Conservation (phyloP, 495 filamentous ascomycete species). For the Daldinia concentrica region DNA sequence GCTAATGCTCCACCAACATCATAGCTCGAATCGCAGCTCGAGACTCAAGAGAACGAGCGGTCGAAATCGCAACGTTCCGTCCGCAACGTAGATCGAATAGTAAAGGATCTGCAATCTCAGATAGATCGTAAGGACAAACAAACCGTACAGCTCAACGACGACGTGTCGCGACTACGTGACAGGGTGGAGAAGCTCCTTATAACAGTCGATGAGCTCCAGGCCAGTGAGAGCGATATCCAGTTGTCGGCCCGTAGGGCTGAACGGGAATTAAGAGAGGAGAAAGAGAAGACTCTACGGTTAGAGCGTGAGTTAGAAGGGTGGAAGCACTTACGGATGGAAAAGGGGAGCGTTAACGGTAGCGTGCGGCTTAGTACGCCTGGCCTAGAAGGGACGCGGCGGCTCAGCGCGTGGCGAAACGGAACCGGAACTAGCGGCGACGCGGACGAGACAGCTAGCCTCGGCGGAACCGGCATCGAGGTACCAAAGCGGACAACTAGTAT, state of each 20-base stretch:
- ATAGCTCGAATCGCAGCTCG: slow-evolving; percentile 91
- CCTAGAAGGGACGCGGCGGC: slow-evolving; percentile 39
- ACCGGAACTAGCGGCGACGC: slow-evolving; percentile 40
- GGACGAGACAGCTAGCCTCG: slow-evolving; percentile 41
- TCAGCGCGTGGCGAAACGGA: slow-evolving; percentile 51
- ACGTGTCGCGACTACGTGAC: slow-evolving; percentile 83
- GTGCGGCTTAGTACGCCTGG: slow-evolving; percentile 48
- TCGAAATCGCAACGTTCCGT: slow-evolving; percentile 83
- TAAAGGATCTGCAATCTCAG: slow-evolving; percentile 91
- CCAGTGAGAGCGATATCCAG: slow-evolving; percentile 81
- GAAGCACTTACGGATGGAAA: slow-evolving; percentile 78
- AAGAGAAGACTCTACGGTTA: slow-evolving; percentile 79
- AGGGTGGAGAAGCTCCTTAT: slow-evolving; percentile 87
- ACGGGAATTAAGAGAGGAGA: slow-evolving; percentile 88
- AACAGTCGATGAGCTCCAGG: slow-evolving; percentile 93
- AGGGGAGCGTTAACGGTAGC: slow-evolving; percentile 49
- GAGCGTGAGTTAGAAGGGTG: slow-evolving; percentile 90
- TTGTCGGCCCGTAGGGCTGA: slow-evolving; percentile 84
- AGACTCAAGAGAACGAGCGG: slow-evolving; percentile 80
- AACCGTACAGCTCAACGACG: slow-evolving; percentile 79
- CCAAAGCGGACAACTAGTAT: slow-evolving; percentile 66
- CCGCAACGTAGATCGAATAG: slow-evolving; percentile 92
- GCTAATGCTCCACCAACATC: slow-evolving; percentile 41
- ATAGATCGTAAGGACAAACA: slow-evolving; percentile 92
- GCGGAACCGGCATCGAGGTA: slow-evolving; percentile 55